Evolutionary conservation across 176 grass and related monocot genomes (phyloP).

Genomic region (Oryza officinalis): DNA sequence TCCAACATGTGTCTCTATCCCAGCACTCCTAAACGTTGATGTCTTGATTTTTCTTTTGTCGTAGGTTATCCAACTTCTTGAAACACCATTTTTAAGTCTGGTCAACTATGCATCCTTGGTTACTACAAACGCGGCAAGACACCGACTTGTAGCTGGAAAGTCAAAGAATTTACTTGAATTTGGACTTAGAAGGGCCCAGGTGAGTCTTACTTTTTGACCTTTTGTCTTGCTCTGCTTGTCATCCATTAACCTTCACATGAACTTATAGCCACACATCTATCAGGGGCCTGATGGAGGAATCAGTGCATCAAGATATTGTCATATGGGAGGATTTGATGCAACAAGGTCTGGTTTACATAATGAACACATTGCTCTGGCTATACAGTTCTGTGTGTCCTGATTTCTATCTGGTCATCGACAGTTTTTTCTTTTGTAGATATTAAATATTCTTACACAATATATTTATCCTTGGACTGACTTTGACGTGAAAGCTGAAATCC

Average conservation of each 20-base stretch:
- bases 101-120: conserved; percentile 97
- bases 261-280: conserved; percentile 21
- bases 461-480: conserved; percentile 7
- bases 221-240: not conserved
- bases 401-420: not conserved
- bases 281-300: conserved; percentile 98
- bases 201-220: conserved; percentile 28
- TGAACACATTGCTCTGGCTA: not conserved
- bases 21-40: not conserved
- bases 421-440: not conserved
- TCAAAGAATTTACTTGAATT: conserved; percentile 93
- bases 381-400: not conserved
- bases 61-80: conserved; percentile 89
- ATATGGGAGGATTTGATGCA: conserved; percentile 99
- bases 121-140: conserved; percentile 92
- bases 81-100: conserved; percentile 90
- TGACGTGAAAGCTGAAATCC: not conserved
- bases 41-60: conserved; percentile 13
- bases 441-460: conserved; percentile 13
- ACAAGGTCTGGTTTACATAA: conserved; percentile 59
- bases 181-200: conserved; percentile 92
- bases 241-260: conserved; percentile 14
- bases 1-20: not conserved
- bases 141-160: conserved; percentile 83
- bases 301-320: conserved; percentile 92